These are phyloP conservation scores for Xylariaceae sp. DNA, from an alignment of 2,329 filamentous ascomycete genomes.

Conservation along the genomic window DNA sequence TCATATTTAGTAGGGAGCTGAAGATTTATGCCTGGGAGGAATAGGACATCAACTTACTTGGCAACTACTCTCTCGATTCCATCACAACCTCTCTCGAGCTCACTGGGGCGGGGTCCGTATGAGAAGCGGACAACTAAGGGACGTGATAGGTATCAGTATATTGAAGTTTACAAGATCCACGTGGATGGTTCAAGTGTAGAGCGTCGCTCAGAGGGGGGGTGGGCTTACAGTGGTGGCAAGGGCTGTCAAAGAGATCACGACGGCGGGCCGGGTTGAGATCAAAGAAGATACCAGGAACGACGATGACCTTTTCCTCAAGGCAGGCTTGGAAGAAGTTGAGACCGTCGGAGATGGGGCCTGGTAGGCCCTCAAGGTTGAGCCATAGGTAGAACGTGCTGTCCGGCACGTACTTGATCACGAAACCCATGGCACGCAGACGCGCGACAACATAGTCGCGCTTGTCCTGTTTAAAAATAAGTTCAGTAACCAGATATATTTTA, in stretches of 20 bases:
- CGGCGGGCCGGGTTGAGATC: constrained; percentile 87
- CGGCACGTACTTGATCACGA: constrained; percentile 75
- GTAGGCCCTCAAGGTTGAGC: constrained; percentile 61
- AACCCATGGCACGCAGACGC: constrained; percentile 78
- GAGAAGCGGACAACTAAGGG: constrained; percentile 65
- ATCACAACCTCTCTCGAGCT: constrained; percentile 71
- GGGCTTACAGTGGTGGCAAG: constrained; percentile 70
- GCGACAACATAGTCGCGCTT: constrained; percentile 89
- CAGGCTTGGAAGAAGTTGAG: constrained; percentile 97
- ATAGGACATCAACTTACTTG: constrained; percentile 47
- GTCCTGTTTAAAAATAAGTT: constrained; percentile 39
- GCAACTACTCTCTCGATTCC: constrained; percentile 77
- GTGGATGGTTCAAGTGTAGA: not conserved
- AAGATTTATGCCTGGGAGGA: not conserved
- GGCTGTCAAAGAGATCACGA: constrained; percentile 86
- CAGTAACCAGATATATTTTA: not conserved
- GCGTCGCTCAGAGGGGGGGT: not conserved
- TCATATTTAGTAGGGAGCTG: not conserved
- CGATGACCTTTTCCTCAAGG: constrained; percentile 88
- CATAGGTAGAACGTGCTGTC: constrained; percentile 94
- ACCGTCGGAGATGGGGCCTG: constrained; percentile 80
- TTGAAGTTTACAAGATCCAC: not conserved
- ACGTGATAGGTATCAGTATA: constrained; percentile 1
- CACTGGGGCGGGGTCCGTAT: constrained; percentile 78
- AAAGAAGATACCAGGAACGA: constrained; percentile 97